Conservation (phyloP, 495 filamentous ascomycete genomes). For the Penicillium daleae region DNA sequence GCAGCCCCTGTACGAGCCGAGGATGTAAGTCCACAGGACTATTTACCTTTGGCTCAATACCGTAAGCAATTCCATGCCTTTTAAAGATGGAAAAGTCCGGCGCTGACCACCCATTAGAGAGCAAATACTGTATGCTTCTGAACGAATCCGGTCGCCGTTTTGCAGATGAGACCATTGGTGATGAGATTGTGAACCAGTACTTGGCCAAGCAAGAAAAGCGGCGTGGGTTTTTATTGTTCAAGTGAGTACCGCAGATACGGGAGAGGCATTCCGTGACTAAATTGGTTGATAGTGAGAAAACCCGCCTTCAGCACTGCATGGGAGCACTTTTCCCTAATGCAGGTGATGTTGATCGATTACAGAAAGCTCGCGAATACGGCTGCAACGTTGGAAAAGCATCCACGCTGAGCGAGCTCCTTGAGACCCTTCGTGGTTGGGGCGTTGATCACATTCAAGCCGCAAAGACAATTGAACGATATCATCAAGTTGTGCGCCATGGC, state of each 20-base stretch:
- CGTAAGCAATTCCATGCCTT: not conserved
- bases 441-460: conserved; percentile 18
- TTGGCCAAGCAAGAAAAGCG: conserved; percentile 36
- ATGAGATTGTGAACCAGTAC: conserved; percentile 36
- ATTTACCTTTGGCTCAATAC: conserved; percentile 31
- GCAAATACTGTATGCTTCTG: conserved; percentile 30
- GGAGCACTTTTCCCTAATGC: conserved; percentile 33
- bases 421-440: conserved; percentile 24
- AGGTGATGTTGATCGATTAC: conserved; percentile 31
- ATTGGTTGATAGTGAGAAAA: conserved; percentile 19
- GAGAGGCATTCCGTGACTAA: not conserved
- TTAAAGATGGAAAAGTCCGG: not conserved
- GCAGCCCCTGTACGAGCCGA: conserved; percentile 26
- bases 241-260: conserved; percentile 12
- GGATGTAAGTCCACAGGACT: conserved; percentile 29
- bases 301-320: conserved; percentile 26
- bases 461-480: conserved; percentile 24
- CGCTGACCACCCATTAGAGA: conserved; percentile 21
- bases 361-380: conserved; percentile 31
- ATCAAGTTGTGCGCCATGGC: conserved; percentile 18
- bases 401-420: conserved; percentile 17
- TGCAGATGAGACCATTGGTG: conserved; percentile 29
- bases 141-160: conserved; percentile 29
- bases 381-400: conserved; percentile 30
- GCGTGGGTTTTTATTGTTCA: conserved; percentile 32